These are phyloP conservation scores for Epichloe baconii DNA, from an alignment of 2,329 filamentous ascomycete genomes.

Conservation along the genomic window DNA sequence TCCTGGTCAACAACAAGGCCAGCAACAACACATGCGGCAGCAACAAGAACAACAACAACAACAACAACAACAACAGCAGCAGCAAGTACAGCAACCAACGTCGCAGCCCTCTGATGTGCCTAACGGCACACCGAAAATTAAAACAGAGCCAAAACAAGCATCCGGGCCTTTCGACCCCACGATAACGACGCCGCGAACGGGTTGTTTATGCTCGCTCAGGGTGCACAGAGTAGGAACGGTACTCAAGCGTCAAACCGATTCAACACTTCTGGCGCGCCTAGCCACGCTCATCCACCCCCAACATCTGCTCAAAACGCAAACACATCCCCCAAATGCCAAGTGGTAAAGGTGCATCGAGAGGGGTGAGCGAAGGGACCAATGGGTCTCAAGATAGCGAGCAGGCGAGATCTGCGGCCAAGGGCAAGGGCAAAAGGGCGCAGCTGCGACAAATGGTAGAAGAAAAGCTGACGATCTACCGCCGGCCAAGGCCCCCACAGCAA, in stretches of 20 bases:
- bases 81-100: constrained; percentile 19
- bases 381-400: constrained; percentile 62
- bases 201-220: constrained; percentile 73
- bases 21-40: constrained; percentile 14
- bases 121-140: constrained; percentile 25
- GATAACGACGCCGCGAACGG: constrained; percentile 95
- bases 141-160: constrained; percentile 36
- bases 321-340: constrained; percentile 36
- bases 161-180: constrained; percentile 66
- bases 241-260: constrained; percentile 37
- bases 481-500: constrained; percentile 51
- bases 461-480: constrained; percentile 59
- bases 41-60: constrained; percentile 24
- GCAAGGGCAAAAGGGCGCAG: constrained; percentile 55
- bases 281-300: constrained; percentile 35
- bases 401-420: constrained; percentile 49
- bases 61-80: constrained; percentile 9
- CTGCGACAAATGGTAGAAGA: constrained; percentile 51
- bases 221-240: constrained; percentile 53
- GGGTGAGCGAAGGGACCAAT: constrained; percentile 56
- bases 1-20: constrained; percentile 14
- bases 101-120: constrained; percentile 43
- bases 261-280: constrained; percentile 30
- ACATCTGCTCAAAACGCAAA: constrained; percentile 23
- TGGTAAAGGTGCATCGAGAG: constrained; percentile 37